Evolutionary conservation across 352 stramenopile species (phyloP).

Genomic region (Phytophthora cryptogea): DNA sequence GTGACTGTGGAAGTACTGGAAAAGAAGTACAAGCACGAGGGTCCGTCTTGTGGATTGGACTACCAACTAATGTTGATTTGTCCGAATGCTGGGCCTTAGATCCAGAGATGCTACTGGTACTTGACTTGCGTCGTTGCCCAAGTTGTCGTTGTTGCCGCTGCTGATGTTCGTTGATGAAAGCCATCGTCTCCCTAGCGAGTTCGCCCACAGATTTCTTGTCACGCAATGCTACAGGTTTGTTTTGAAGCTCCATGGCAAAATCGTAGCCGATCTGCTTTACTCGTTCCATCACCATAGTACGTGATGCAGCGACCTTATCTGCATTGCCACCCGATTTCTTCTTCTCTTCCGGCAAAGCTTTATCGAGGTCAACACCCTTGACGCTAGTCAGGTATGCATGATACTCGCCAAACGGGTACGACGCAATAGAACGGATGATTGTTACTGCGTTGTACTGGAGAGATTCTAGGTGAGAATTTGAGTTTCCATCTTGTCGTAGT

Average conservation of each 20-base stretch:
- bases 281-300: slow-evolving; percentile 43
- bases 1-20: slow-evolving; percentile 23
- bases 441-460: slow-evolving; percentile 58
- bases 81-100: slow-evolving; percentile 1
- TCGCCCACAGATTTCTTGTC: slow-evolving; percentile 65
- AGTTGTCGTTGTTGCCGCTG: slow-evolving; percentile 25
- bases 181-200: slow-evolving; percentile 61
- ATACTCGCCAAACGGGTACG: slow-evolving; percentile 68
- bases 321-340: slow-evolving; percentile 8
- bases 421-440: slow-evolving; percentile 55
- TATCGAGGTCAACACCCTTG: slow-evolving; percentile 11
- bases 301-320: background rate
- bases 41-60: slow-evolving; percentile 12
- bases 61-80: background rate
- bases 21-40: slow-evolving; percentile 14
- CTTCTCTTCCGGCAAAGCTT: slow-evolving; percentile 3
- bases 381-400: slow-evolving; percentile 40
- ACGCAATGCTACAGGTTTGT: slow-evolving; percentile 32
- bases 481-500: slow-evolving; percentile 6
- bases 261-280: slow-evolving; percentile 66
- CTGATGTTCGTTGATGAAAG: slow-evolving; percentile 50
- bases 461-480: slow-evolving; percentile 30
- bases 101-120: background rate
- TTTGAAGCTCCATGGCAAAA: slow-evolving; percentile 59
- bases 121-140: slow-evolving; percentile 18